Base-by-base conservation (phyloP, 225 moss, liverwort and hornwort genomes). In the Antitrichia curtipendula region DNA sequence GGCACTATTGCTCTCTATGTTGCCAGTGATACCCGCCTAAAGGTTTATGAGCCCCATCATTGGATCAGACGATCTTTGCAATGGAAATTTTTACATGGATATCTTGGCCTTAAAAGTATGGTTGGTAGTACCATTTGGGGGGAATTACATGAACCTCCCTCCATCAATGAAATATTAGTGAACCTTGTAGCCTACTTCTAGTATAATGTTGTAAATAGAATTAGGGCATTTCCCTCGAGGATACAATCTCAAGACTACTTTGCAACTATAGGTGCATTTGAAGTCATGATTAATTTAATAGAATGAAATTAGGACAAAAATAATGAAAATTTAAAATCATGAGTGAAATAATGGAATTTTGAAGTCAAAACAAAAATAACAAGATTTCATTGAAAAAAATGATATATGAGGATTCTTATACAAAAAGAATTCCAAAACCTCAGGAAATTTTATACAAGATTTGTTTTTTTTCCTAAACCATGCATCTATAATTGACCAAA, bases 101-200 rank as follows among this genome's bases (percentile, higher is more conserved):
- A 76, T 53, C 0, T 24, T 0, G 34, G n/a, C 16, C 16, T 53
- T 15, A 0, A n/a, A 53, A 9, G 1, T 53, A 52, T 22, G 1
- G 9, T 76, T 54, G 9, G 76, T n/a, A 0, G 2, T 53, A 76
- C 1, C 0, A 0, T 25, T 6, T 77, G 10, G 23, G 4, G 5
- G 0, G 2, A n/a, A 10, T 2, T n/a, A 7, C 0, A 0, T 25
- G 4, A 54, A n/a, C 9, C 15, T n/a, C 2, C 0, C 0, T n/a
- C 54, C 10, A 2, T n/a, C 10, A 76, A 36, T 53, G 23, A 76
- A 53, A 9, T 53, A n/a, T 53, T 0, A 0, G n/a, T 53, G 6
- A 3, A n/a, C n/a, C 2, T 76, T 14, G 2, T 25, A 54, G 34
- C 36, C 0, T 34, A 0, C 3, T 1, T 54, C 1, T 0, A 16